Evolutionary conservation across 2,329 filamentous ascomycete species (phyloP), one percentile per base, ranked within the genome.

Genomic region (Cordyceps fumosorosea): DNA sequence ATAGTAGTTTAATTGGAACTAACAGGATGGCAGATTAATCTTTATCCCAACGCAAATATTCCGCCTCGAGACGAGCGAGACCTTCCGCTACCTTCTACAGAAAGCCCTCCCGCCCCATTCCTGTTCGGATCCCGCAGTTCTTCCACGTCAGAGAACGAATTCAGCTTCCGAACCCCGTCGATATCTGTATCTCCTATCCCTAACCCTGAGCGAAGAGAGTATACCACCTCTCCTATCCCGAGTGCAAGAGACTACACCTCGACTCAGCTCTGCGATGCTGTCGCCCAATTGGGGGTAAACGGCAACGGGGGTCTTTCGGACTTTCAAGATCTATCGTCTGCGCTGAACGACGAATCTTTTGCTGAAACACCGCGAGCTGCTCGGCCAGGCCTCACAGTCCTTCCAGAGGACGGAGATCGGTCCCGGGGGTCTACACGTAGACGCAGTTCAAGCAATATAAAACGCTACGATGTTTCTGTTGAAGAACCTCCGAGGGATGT

Each of bases 401-500:
- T n/a, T 20, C 24, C 26, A 37, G 50, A 24, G n/a, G n/a, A 48
- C 6, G 29, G 20, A 24, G 8, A n/a, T 2, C 47, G 20, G 26
- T 59, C 45, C 16, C 47, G 20, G 2, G 26, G 6, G 29, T 34
- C 56, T 32, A 26, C 29, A 32, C 29, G 18, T 22, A 50, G 16
- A 24, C 56, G 29, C 29, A 32, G 29, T 10, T 22, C 45, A 22
- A 16, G n/a, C 22, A 24, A 48, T 7, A 32, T 32, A 32, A 32
- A 32, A 52, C 32, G 24, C 10, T 29, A 65, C 22, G 60, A 69
- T 16, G 69, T 74, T 0, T 51, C 40, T 1, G 69, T 75, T 24
- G 76, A 77, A 63, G 67, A 72, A 37, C 68, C 68, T 5, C 72
- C 75, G 0, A 54, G 68, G 0, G 73, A 78, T 58, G 69, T 65